Evolutionary conservation across 2,329 filamentous ascomycete genomes (phyloP).

Genomic region (Verticillium albo-atrum): DNA sequence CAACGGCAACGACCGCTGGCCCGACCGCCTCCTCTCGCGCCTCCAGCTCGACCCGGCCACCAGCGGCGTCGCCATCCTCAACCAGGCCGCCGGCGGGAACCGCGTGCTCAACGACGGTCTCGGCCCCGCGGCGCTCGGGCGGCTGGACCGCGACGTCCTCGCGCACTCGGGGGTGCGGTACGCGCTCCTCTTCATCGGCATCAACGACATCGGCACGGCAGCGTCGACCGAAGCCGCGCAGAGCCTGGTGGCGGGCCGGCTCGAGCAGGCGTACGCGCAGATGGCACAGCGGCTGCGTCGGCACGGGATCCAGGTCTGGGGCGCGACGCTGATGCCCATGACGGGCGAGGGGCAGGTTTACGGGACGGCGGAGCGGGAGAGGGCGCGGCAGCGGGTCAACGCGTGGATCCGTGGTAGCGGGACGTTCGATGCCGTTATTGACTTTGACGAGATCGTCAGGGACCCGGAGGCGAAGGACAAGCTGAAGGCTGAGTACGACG

Average conservation of each 20-base stretch:
- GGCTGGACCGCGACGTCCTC: slow-evolving; percentile 57
- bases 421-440: slow-evolving; percentile 54
- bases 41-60: slow-evolving; percentile 29
- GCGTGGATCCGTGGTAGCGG: slow-evolving; percentile 47
- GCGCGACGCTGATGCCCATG: slow-evolving; percentile 46
- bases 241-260: slow-evolving; percentile 34
- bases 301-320: slow-evolving; percentile 49
- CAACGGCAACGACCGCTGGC: slow-evolving; percentile 50
- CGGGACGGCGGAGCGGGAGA: slow-evolving; percentile 44
- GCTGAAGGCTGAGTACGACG: slow-evolving; percentile 41
- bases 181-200: slow-evolving; percentile 57
- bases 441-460: slow-evolving; percentile 54
- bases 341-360: slow-evolving; percentile 45
- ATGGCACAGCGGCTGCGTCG: slow-evolving; percentile 49
- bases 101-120: slow-evolving; percentile 54
- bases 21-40: slow-evolving; percentile 36
- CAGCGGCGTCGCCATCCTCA: slow-evolving; percentile 43
- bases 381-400: slow-evolving; percentile 51
- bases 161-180: slow-evolving; percentile 49
- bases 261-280: slow-evolving; percentile 53
- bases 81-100: slow-evolving; percentile 62
- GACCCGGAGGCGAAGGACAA: slow-evolving; percentile 38
- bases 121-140: slow-evolving; percentile 52
- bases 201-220: slow-evolving; percentile 59
- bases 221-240: slow-evolving; percentile 36